Base-by-base conservation (phyloP, 331 rosid genomes). In the Stylosanthes scabra region DNA sequence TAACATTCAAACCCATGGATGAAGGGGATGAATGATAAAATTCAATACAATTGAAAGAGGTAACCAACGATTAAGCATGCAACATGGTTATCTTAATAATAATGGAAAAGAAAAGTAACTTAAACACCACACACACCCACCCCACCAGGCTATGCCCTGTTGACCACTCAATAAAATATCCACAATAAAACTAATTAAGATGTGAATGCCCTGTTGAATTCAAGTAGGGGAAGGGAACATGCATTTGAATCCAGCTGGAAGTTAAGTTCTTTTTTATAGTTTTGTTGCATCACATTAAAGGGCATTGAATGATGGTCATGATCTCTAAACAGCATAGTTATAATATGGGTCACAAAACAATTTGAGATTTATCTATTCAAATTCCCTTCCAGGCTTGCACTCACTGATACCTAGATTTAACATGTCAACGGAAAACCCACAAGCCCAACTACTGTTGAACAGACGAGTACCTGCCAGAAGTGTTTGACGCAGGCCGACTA, bases 401-500 rank as follows among this genome's bases (percentile, higher is more conserved):
- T 20, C 66, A 66, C 8, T 11, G 42, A 2, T 14, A 10, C 39
- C 40, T 5, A 65, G 49, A 42, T 64, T 42, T 57, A 64, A 44
- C 28, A 25, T 13, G 71, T 7, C 39, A 13, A 8, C 52, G 44
- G 66, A 56, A 59, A 49, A 13, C 79, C 64, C 56, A 27, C 49
- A 52, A 42, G 25, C 77, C 78, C 80, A 82, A 84, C 89, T 87
- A 83, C 87, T 87, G 84, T 42, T 60, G 82, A 84, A 82, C 88
- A 88, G 81, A 84, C 75, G 39, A 80, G 78, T 78, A 90, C 90
- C 92, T 90, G 86, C 86, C 85, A 83, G 82, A 86, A 79, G 86
- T 68, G 77, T 76, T 78, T 55, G 87, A 77, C 15, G 88, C 71
- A 59, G 84, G 82, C 70, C 67, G 73, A 83, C 87, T 78, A 70